phyloP scores from a whole-genome alignment of 2,329 filamentous ascomycete genomes.

The Tolypocladium capitatum region DNA sequence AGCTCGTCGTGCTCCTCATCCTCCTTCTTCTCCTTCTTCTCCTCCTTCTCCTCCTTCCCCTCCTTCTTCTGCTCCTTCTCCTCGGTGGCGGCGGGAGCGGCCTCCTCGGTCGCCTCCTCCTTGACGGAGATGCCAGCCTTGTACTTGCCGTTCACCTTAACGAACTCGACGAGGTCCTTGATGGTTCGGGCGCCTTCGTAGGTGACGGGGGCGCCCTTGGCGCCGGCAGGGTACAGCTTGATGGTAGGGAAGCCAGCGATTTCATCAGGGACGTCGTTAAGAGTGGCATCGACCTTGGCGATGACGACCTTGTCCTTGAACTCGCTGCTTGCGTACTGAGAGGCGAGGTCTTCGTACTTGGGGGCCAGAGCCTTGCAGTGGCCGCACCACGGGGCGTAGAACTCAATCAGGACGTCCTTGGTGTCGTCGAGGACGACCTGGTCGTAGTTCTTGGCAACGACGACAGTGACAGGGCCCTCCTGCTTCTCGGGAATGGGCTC shows the following conservation, averaged over 20 bases:
- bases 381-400: constrained; percentile 98
- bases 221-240: constrained; percentile 89
- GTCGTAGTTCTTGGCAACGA: constrained; percentile 91
- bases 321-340: constrained; percentile 62
- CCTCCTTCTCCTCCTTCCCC: constrained; percentile 27
- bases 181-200: constrained; percentile 81
- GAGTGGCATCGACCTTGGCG: constrained; percentile 93
- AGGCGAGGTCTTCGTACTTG: constrained; percentile 86
- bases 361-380: constrained; percentile 98
- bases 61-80: constrained; percentile 30
- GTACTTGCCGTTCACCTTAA: constrained; percentile 91
- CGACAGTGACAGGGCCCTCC: constrained; percentile 72
- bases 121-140: constrained; percentile 52
- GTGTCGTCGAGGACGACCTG: constrained; percentile 80
- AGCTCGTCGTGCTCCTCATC: constrained; percentile 58
- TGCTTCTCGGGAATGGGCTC: constrained; percentile 91
- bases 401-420: constrained; percentile 96
- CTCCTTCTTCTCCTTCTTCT: constrained; percentile 21
- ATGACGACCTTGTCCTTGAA: constrained; percentile 77
- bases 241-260: constrained; percentile 98
- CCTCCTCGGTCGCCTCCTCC: constrained; percentile 42
- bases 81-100: constrained; percentile 39
- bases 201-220: constrained; percentile 72
- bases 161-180: constrained; percentile 82
- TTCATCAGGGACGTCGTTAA: constrained; percentile 93